A percentile compares a stretch with the other conserved stretches of the same genome.
Conservation (phyloP, 2,329 filamentous ascomycete species). For the Claviceps capensis region DNA sequence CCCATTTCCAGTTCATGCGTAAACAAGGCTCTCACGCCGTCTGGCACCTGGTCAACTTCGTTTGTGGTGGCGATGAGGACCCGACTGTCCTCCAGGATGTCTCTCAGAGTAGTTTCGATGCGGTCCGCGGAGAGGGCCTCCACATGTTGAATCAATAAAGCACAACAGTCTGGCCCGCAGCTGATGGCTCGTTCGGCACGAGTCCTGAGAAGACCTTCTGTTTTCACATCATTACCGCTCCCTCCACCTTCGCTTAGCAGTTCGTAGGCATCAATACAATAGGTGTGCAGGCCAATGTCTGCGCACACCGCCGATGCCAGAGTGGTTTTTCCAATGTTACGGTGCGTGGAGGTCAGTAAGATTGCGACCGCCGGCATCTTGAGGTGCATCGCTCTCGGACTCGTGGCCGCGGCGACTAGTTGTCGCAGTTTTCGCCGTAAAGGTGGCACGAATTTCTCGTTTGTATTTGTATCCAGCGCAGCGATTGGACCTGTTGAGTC, state of each 20-base stretch:
- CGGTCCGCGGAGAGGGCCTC: constrained; percentile 85
- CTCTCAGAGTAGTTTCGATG: constrained; percentile 73
- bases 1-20: constrained; percentile 91
- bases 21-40: constrained; percentile 79
- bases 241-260: constrained; percentile 76
- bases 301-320: constrained; percentile 64
- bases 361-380: constrained; percentile 81
- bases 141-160: constrained; percentile 75
- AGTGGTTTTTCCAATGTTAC: constrained; percentile 84
- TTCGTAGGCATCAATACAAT: constrained; percentile 82
- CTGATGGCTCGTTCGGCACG: constrained; percentile 78
- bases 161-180: constrained; percentile 73
- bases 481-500: constrained; percentile 26
- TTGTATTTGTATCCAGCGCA: constrained; percentile 30
- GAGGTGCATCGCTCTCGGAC: constrained; percentile 71
- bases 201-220: constrained; percentile 77
- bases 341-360: constrained; percentile 78
- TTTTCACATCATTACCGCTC: constrained; percentile 83
- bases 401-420: constrained; percentile 77
- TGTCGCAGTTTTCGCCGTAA: constrained; percentile 64
- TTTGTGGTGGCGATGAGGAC: constrained; percentile 90
- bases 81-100: constrained; percentile 64
- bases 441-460: constrained; percentile 39
- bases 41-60: constrained; percentile 86
- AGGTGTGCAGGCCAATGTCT: constrained; percentile 82